These are phyloP conservation scores for Scheffersomyces segobiensis DNA, from an alignment of 1,139 yeast genomes.

Conservation along the genomic window DNA sequence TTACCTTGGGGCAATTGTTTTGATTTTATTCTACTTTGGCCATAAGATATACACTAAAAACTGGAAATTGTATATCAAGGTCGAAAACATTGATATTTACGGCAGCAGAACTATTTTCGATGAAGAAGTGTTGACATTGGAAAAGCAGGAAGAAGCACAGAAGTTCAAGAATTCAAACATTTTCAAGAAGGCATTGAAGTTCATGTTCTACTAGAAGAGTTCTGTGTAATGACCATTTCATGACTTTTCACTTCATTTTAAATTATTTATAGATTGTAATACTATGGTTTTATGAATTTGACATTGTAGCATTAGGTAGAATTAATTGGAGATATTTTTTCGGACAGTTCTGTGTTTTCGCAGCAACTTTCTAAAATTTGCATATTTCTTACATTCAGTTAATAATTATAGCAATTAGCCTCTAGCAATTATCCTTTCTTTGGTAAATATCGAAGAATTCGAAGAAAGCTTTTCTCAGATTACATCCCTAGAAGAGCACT, in stretches of 20 bases:
- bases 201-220: slow-evolving; percentile 20
- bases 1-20: slow-evolving; percentile 38
- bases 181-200: slow-evolving; percentile 23
- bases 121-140: slow-evolving; percentile 38
- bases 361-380: not conserved
- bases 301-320: too few species aligned
- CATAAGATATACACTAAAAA: slow-evolving; percentile 36
- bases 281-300: not conserved
- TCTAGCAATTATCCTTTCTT: too few species aligned
- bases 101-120: slow-evolving; percentile 38
- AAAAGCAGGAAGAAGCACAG: slow-evolving; percentile 35
- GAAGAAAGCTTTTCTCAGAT: too few species aligned
- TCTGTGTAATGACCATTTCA: not conserved
- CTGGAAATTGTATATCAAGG: slow-evolving; percentile 31
- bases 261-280: not conserved
- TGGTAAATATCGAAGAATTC: too few species aligned
- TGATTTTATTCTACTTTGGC: slow-evolving; percentile 33
- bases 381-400: too few species aligned
- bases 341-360: not conserved
- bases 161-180: slow-evolving; percentile 23
- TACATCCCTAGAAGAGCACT: too few species aligned
- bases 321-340: not conserved
- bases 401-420: too few species aligned
- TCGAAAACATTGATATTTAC: slow-evolving; percentile 36
- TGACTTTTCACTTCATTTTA: not conserved